phyloP scores from a whole-genome alignment of 352 stramenopile genomes.

The Saprolegnia parasitica region DNA sequence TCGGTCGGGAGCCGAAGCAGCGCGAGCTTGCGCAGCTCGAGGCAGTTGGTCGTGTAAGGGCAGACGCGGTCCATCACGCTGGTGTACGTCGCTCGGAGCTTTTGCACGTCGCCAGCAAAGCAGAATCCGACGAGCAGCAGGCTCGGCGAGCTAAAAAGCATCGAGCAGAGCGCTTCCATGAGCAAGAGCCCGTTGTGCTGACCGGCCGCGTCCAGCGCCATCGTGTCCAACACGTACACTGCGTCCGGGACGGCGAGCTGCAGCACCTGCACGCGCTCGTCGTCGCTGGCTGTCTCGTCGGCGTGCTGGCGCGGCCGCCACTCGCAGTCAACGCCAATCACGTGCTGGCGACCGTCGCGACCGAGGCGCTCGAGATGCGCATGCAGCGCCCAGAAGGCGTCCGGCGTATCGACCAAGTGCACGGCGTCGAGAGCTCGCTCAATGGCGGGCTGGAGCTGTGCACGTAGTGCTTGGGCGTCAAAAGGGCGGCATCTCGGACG shows the following conservation, averaged over 20 bases:
- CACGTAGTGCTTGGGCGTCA: neutral
- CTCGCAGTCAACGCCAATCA: constrained; percentile 27
- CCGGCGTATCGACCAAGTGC: constrained; percentile 7
- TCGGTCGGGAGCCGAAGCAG: neutral
- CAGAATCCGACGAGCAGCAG: constrained; percentile 20
- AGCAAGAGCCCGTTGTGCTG: neutral
- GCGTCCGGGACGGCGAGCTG: constrained; percentile 8
- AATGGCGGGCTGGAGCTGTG: neutral
- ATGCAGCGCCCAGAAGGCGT: neutral
- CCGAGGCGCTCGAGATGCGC: neutral
- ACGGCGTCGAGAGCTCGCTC: neutral
- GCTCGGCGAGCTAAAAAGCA: neutral
- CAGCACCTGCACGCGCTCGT: constrained; percentile 7
- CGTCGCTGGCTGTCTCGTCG: neutral
- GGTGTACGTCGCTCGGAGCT: constrained; percentile 10
- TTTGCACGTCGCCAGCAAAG: constrained; percentile 20
- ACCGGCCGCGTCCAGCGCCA: neutral
- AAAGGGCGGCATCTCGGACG: neutral
- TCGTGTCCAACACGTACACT: constrained; percentile 19
- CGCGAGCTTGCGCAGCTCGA: constrained; percentile 18
- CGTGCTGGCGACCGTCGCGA: neutral
- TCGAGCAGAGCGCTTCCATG: neutral
- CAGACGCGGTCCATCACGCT: neutral
- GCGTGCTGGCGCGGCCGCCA: constrained; percentile 7
- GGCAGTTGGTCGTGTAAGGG: constrained; percentile 1